Percentiles rank a stretch among this genome's conserved stretches.
Conservation (phyloP, 225 moss, liverwort and hornwort genomes). For the Climacium dendroides region DNA sequence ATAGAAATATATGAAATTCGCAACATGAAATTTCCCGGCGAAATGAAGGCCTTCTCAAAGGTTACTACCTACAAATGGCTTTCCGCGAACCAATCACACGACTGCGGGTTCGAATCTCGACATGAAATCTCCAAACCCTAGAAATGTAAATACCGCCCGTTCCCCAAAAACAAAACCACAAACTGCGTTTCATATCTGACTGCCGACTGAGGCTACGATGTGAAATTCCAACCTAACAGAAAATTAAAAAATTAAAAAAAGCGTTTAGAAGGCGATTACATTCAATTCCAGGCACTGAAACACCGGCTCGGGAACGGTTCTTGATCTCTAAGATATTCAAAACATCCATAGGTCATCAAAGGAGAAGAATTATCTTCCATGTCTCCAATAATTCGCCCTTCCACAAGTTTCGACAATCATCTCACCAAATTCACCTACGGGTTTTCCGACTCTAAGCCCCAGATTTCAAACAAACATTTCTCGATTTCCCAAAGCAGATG, state of each 20-base stretch:
- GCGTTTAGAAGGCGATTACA: too few relatives aligned
- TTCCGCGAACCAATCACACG: background rate
- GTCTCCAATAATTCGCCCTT: background rate
- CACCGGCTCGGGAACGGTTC: background rate
- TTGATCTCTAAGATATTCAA: background rate
- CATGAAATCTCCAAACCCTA: background rate
- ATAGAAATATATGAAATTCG: background rate
- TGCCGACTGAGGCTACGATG: background rate
- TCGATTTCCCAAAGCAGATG: background rate
- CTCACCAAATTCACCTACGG: background rate
- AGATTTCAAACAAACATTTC: background rate
- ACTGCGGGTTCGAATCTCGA: background rate
- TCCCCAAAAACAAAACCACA: background rate
- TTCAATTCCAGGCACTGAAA: background rate
- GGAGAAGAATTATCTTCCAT: background rate
- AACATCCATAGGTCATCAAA: background rate
- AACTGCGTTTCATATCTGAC: background rate
- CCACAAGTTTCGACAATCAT: background rate
- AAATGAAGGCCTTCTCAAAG: background rate
- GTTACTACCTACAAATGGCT: background rate
- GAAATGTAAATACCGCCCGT: background rate
- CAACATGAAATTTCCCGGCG: background rate
- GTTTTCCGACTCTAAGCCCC: background rate
- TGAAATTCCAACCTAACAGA: background rate
- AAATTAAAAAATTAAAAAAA: background rate